Evolutionary conservation across 2,329 filamentous ascomycete species (phyloP).

Genomic region (Truncatella angustata): DNA sequence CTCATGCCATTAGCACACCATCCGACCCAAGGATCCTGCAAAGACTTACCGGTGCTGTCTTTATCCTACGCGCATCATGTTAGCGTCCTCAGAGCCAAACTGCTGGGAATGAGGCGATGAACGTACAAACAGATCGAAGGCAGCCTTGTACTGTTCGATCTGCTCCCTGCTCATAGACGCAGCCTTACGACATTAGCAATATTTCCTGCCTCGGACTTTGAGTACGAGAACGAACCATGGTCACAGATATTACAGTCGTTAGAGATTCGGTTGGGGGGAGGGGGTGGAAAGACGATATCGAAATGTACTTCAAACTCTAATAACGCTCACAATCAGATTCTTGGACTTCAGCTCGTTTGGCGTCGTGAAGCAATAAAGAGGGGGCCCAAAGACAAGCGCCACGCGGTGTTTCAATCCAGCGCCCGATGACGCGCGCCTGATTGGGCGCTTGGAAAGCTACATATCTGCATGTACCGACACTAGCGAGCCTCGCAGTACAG

Average conservation of each 20-base stretch:
- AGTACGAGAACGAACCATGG: neutral
- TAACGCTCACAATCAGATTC: too few relatives aligned
- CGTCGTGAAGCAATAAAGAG: too few relatives aligned
- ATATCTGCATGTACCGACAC: too few relatives aligned
- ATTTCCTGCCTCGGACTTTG: neutral
- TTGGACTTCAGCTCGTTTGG: too few relatives aligned
- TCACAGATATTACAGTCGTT: neutral
- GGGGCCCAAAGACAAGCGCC: too few relatives aligned
- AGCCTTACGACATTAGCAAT: neutral
- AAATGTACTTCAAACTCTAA: too few relatives aligned
- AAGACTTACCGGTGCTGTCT: neutral
- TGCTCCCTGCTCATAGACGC: constrained; percentile 1
- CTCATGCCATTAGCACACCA: neutral
- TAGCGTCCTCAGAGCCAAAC: neutral
- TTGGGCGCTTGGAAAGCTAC: too few relatives aligned
- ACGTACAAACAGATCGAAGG: constrained; percentile 2
- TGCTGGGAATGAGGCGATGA: neutral
- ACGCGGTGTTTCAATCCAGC: too few relatives aligned
- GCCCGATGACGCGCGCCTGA: too few relatives aligned
- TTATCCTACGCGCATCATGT: neutral
- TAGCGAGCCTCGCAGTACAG: too few relatives aligned
- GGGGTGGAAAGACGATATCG: neutral
- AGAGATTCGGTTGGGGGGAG: neutral
- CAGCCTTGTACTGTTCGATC: constrained; percentile 1
- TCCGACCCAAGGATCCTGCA: neutral